phyloP scores from a whole-genome alignment of 768 basidiomycete genomes.

The Harrya chromipes region DNA sequence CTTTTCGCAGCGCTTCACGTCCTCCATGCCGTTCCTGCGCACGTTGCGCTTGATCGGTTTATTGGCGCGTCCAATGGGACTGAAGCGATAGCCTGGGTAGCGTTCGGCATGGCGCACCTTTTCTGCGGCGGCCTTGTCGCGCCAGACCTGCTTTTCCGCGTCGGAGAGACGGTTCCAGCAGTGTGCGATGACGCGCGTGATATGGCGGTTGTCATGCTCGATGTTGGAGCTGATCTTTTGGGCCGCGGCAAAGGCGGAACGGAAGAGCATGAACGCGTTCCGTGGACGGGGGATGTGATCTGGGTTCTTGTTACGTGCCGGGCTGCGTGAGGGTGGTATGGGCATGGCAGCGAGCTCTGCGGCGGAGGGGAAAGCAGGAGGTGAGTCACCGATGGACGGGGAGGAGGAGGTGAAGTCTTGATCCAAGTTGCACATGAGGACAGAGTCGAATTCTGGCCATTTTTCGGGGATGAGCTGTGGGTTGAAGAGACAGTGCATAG shows the following conservation, averaged over 20 bases:
- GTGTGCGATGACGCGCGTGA: conserved; percentile 53
- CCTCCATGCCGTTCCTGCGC: conserved; percentile 47
- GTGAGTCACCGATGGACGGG: neutral
- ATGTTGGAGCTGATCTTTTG: conserved; percentile 46
- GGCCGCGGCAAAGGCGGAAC: conserved; percentile 55
- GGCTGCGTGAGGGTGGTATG: conserved; percentile 27
- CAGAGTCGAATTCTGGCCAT: conserved; percentile 27
- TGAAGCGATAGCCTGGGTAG: conserved; percentile 56
- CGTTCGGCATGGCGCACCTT: conserved; percentile 46
- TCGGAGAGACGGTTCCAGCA: conserved; percentile 55
- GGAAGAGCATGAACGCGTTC: conserved; percentile 55
- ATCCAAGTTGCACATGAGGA: conserved; percentile 7
- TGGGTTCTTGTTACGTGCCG: conserved; percentile 34
- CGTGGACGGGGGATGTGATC: conserved; percentile 40
- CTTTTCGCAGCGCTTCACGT: conserved; percentile 46
- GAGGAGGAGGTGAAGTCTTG: conserved; percentile 13
- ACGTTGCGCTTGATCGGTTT: conserved; percentile 49
- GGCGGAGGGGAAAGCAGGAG: conserved; percentile 12
- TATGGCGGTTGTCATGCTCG: conserved; percentile 56
- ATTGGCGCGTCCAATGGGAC: conserved; percentile 42
- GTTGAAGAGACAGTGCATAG: conserved; percentile 21
- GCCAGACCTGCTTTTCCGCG: conserved; percentile 49
- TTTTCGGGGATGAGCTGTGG: conserved; percentile 18
- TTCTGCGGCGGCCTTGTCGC: conserved; percentile 47
- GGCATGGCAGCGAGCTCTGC: conserved; percentile 27